Evolutionary conservation across 768 basidiomycete genomes (phyloP).

Genomic region (Suillus subluteus): DNA sequence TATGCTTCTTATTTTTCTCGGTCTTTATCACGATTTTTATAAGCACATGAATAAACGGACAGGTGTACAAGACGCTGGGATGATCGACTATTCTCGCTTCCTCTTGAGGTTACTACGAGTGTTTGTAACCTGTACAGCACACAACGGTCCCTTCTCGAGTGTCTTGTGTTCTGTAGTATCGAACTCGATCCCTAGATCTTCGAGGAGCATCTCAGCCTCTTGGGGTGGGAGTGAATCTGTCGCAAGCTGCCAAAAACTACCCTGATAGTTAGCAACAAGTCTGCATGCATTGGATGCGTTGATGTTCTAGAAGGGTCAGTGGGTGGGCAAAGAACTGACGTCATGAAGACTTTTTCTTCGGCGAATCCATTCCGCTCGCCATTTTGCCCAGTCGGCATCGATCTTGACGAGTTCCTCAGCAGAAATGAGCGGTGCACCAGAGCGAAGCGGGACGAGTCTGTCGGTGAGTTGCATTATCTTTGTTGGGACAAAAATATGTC

Average conservation of each 20-base stretch:
- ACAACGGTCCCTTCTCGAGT: constrained; percentile 69
- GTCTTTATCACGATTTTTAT: neutral
- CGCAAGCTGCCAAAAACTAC: constrained; percentile 75
- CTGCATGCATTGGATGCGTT: neutral
- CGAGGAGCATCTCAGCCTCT: constrained; percentile 65
- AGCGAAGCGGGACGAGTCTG: constrained; percentile 66
- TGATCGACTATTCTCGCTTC: constrained; percentile 42
- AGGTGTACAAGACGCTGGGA: neutral
- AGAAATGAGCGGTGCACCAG: constrained; percentile 65
- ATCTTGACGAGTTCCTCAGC: constrained; percentile 69
- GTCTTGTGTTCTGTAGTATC: constrained; percentile 73
- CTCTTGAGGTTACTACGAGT: constrained; percentile 49
- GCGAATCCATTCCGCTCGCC: constrained; percentile 81
- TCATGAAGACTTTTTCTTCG: constrained; percentile 71
- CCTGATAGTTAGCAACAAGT: constrained; percentile 10
- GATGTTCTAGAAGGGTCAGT: neutral
- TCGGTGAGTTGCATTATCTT: constrained; percentile 54
- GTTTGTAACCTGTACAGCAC: constrained; percentile 35
- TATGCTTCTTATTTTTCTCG: neutral
- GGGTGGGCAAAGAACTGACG: constrained; percentile 27
- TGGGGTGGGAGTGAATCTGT: constrained; percentile 70
- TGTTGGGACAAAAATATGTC: constrained; percentile 9
- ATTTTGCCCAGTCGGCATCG: constrained; percentile 75
- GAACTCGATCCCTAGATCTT: constrained; percentile 80
- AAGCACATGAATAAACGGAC: neutral